Conservation (phyloP, 2,329 filamentous ascomycete genomes). For the Apiospora arundinis region DNA sequence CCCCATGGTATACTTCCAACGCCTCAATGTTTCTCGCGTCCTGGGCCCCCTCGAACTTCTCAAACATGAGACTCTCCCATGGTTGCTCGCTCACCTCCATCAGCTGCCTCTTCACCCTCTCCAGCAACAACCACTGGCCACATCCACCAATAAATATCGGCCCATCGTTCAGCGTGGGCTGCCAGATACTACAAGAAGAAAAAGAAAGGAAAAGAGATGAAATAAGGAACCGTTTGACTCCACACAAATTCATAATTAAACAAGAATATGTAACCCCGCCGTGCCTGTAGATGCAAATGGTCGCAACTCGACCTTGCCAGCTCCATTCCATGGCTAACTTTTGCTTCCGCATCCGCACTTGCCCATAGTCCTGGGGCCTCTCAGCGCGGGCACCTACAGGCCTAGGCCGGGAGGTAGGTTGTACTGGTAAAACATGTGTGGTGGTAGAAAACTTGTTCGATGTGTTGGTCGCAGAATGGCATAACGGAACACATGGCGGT, state of each 20-base stretch:
- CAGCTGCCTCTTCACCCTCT: neutral
- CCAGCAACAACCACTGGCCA: neutral
- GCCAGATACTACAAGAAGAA: slow-evolving; percentile 28
- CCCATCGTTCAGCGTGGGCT: slow-evolving; percentile 34
- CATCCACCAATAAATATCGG: slow-evolving; percentile 11
- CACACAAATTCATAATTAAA: slow-evolving; percentile 55
- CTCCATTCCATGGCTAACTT: slow-evolving; percentile 15
- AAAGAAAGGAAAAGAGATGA: slow-evolving; percentile 37
- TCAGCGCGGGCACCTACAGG: slow-evolving; percentile 10
- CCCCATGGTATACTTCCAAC: slow-evolving; percentile 24
- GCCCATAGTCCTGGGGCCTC: neutral
- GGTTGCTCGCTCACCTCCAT: neutral
- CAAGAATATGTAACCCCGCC: slow-evolving; percentile 55
- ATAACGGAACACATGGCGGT: slow-evolving; percentile 13
- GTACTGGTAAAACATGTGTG: slow-evolving; percentile 22
- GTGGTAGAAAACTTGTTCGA: slow-evolving; percentile 20
- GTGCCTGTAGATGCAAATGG: slow-evolving; percentile 41
- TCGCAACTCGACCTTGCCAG: slow-evolving; percentile 3
- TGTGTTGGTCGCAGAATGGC: slow-evolving; percentile 7
- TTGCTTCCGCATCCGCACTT: slow-evolving; percentile 9
- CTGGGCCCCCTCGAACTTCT: neutral
- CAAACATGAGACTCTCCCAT: neutral
- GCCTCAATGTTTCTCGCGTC: slow-evolving; percentile 1
- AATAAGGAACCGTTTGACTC: slow-evolving; percentile 37
- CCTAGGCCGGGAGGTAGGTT: slow-evolving; percentile 1